A percentile compares a stretch with the other conserved stretches of the same genome.
These are phyloP conservation scores for Bocquillonia castaneifolia DNA, from an alignment of 441 rosid genomes.

Conservation along the genomic window DNA sequence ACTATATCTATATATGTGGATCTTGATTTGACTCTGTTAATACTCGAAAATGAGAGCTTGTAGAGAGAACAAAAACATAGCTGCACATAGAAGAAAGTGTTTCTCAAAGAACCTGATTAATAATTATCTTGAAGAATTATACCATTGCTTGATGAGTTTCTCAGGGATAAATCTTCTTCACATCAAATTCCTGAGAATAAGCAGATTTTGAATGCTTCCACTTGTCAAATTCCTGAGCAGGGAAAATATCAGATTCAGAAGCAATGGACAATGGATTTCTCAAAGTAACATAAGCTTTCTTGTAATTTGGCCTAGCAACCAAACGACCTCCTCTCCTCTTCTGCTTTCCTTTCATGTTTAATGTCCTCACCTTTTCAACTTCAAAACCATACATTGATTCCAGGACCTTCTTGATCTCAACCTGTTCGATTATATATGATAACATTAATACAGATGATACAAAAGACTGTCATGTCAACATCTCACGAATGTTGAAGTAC, in stretches of 20 bases:
- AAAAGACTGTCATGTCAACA: no score
- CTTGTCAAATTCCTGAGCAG: neutral
- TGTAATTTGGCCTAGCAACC: slow-evolving; percentile 28
- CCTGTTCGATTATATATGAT: slow-evolving; percentile 16
- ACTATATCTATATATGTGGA: no score
- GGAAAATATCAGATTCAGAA: neutral
- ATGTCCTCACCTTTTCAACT: slow-evolving; percentile 31
- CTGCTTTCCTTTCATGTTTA: slow-evolving; percentile 35
- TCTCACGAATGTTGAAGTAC: neutral
- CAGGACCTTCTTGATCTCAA: slow-evolving; percentile 30
- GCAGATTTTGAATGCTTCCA: neutral
- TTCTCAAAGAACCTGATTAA: no score
- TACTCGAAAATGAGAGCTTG: no score
- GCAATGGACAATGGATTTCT: slow-evolving; percentile 19
- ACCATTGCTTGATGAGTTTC: no score
- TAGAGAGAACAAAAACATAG: no score
- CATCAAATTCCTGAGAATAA: neutral
- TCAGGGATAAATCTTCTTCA: no score
- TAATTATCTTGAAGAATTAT: no score
- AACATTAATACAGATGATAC: no score
- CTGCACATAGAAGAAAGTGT: no score
- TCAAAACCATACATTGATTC: slow-evolving; percentile 24
- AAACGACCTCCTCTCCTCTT: slow-evolving; percentile 20
- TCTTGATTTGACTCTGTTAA: no score
- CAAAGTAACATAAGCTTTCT: slow-evolving; percentile 32